A percentile compares a stretch with the other conserved stretches of the same genome.
These are phyloP conservation scores for Odontarrhena argentea DNA, from an alignment of 345 rosid genomes.

Conservation along the genomic window DNA sequence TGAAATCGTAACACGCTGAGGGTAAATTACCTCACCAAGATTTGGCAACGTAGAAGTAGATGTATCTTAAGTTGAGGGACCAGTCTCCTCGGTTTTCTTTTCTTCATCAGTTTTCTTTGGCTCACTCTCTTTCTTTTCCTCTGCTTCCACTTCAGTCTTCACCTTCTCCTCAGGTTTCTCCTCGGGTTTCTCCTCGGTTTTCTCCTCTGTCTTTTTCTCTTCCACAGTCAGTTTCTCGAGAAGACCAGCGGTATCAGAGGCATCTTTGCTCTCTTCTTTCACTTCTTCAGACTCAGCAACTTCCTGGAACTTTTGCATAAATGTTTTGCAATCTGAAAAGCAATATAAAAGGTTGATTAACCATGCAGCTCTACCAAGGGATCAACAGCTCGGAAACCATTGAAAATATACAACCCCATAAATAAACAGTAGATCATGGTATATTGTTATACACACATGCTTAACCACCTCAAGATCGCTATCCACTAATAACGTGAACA, in stretches of 20 bases:
- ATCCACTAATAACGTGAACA: not conserved
- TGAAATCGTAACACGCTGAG: constrained; percentile 28
- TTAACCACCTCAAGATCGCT: not conserved
- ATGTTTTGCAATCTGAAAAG: constrained; percentile 73
- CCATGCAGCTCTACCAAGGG: not conserved
- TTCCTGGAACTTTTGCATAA: constrained; percentile 76
- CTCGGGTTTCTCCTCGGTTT: constrained; percentile 52
- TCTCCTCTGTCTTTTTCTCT: constrained; percentile 42
- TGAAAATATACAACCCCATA: not conserved
- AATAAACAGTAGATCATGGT: not conserved
- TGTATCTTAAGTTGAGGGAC: constrained; percentile 49
- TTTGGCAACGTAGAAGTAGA: constrained; percentile 18
- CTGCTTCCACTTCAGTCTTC: constrained; percentile 41
- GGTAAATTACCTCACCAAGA: constrained; percentile 33
- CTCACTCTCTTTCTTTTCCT: constrained; percentile 45
- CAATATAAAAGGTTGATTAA: constrained; percentile 1
- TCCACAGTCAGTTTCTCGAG: constrained; percentile 72
- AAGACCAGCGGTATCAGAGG: constrained; percentile 68
- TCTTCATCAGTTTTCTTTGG: constrained; percentile 41
- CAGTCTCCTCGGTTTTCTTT: constrained; percentile 57
- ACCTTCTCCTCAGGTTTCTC: constrained; percentile 46
- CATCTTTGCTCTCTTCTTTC: constrained; percentile 73
- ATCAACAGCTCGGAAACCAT: constrained; percentile 3
- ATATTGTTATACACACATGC: constrained; percentile 9
- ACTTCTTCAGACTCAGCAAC: constrained; percentile 64